Conservation (phyloP, 148 eudicot species). For the Silene latifolia region DNA sequence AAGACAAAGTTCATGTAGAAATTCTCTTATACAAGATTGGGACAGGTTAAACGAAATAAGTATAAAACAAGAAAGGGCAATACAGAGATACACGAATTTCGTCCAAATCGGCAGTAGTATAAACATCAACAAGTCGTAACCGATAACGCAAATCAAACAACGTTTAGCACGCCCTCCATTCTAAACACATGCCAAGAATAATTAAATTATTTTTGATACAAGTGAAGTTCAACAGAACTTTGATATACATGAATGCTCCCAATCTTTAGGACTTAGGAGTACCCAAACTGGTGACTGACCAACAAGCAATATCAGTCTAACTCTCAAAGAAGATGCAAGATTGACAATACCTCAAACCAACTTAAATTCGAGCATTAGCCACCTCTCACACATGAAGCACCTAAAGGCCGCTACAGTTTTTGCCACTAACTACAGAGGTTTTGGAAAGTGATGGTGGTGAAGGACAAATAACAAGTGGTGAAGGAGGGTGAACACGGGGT, state of each 20-base stretch:
- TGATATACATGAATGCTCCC: too few relatives aligned
- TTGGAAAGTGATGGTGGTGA: too few relatives aligned
- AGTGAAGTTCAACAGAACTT: too few relatives aligned
- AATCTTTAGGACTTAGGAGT: too few relatives aligned
- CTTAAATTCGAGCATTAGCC: not conserved
- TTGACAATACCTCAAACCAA: not conserved
- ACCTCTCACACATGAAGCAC: not conserved
- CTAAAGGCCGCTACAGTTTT: too few relatives aligned
- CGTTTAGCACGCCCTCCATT: not conserved
- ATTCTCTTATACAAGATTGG: not conserved
- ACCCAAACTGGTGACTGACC: too few relatives aligned
- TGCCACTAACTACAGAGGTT: not conserved
- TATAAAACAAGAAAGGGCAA: too few relatives aligned
- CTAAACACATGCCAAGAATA: not conserved
- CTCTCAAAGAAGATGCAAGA: not conserved
- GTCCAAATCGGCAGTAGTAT: not conserved
- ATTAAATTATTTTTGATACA: not conserved
- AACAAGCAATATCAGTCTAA: not conserved
- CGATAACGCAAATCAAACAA: not conserved
- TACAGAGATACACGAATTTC: too few relatives aligned
- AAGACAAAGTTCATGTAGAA: not conserved
- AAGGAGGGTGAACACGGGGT: too few relatives aligned
- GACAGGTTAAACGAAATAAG: not conserved
- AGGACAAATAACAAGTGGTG: too few relatives aligned
- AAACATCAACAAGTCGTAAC: not conserved